A percentile compares a stretch with the other conserved stretches of the same genome.
Evolutionary conservation across 2,329 filamentous ascomycete genomes (phyloP).

Genomic region (Beauveria bassiana): DNA sequence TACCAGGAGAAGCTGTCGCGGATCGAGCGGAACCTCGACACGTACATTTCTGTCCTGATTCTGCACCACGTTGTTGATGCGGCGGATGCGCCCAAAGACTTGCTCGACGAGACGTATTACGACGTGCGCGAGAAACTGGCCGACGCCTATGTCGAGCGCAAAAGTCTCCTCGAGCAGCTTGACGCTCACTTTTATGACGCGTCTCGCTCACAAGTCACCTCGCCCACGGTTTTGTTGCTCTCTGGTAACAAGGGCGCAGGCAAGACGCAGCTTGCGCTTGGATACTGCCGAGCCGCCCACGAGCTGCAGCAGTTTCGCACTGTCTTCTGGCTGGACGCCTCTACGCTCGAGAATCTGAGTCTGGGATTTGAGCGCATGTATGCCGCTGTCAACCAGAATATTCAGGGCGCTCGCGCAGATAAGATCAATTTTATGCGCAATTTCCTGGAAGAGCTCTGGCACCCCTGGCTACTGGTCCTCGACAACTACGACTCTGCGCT

Average conservation of each 20-base stretch:
- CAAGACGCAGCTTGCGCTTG: conserved; percentile 7
- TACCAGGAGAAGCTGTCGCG: conserved; percentile 5
- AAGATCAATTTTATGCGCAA: neutral
- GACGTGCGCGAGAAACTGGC: conserved; percentile 3
- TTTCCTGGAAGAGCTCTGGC: conserved; percentile 5
- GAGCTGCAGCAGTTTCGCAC: conserved; percentile 8
- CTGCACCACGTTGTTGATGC: conserved; percentile 8
- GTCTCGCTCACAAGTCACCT: conserved; percentile 1
- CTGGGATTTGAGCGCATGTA: conserved; percentile 7
- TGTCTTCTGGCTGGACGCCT: conserved; percentile 6
- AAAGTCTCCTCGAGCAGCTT: neutral
- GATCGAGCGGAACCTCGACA: conserved; percentile 5
- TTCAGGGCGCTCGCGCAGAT: neutral
- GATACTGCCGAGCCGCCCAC: conserved; percentile 1
- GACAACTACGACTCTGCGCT: conserved; percentile 7
- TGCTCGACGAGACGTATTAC: conserved; percentile 1
- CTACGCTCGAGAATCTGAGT: conserved; percentile 4
- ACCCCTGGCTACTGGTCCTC: conserved; percentile 3
- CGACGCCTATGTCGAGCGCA: neutral
- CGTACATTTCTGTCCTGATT: conserved; percentile 8
- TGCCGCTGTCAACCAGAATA: neutral
- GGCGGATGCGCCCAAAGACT: conserved; percentile 1
- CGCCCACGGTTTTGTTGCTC: neutral
- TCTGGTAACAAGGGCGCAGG: neutral
- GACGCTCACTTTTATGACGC: neutral